Evolutionary conservation across 345 rosid species (phyloP), one percentile per base, ranked within the genome.

Genomic region (Clarkia xantiana): DNA sequence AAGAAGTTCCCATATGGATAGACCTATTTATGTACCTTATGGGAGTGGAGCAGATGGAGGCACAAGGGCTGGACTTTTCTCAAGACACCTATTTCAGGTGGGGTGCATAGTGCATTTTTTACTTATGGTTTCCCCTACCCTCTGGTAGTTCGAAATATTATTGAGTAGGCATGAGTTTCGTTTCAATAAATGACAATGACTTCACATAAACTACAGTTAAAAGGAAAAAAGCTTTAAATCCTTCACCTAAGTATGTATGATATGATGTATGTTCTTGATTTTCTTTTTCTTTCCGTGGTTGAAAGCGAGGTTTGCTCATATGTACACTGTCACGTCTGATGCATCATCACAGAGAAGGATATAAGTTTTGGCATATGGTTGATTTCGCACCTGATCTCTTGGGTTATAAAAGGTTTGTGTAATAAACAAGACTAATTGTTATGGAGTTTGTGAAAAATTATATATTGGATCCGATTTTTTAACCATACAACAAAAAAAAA

Each of bases 91-190:
- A 86, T 86, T 56, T 86, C 97, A 2, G 97, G 97, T 67, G 97
- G 96, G 54, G 97, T 90, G 56, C 97, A 86, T 58, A 90, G 79
- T 47, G 97, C 94, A 50, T 83, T 96, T 34, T 54, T 71, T 86
- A 94, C 86, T 41, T 96, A 90, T 69, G 89, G 93, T 51, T 73
- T 90, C 96, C 86, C 53, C 84, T 67, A 42, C 97, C 97, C 97
- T 56, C 70, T 90, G 59, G 94, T 94, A 20, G 97, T 86, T 19
- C 82, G 97, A 51, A 90, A 86, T 71, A 73, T 90, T 58, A 86
- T 90, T 94, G 97, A 83, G 60, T 94, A 83, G 88, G 97, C 81
- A 68, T 49, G 9, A 29, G 9, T 3, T 29, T 29, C 36, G 36
- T 29, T 29, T 4, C 36, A 29, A 29, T 10, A 29, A 29, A 29